phyloP scores from a whole-genome alignment of 768 basidiomycete genomes.

The Hydnum rufescens region DNA sequence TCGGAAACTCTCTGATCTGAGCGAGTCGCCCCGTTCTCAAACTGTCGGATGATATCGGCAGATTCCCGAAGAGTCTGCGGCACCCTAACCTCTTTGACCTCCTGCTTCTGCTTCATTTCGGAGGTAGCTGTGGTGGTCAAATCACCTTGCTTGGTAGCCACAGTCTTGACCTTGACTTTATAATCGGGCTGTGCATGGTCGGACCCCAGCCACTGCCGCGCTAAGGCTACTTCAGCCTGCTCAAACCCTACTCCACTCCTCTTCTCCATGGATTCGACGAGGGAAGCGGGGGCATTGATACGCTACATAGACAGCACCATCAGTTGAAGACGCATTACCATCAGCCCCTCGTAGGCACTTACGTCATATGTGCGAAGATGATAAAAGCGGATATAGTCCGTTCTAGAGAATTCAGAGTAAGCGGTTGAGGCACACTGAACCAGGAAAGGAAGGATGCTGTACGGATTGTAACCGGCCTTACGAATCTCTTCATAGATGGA shows the following conservation, averaged over 20 bases:
- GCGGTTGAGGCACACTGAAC: not conserved
- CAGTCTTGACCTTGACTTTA: not conserved
- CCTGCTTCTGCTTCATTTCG: constrained; percentile 12
- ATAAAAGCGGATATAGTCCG: constrained; percentile 78
- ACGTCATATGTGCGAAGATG: constrained; percentile 75
- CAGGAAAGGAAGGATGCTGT: constrained; percentile 15
- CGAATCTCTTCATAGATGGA: constrained; percentile 74
- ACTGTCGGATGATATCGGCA: constrained; percentile 39
- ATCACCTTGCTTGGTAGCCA: not conserved
- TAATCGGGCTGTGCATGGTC: constrained; percentile 13
- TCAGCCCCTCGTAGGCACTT: constrained; percentile 3
- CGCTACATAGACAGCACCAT: not conserved
- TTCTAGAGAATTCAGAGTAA: constrained; percentile 20
- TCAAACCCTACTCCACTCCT: constrained; percentile 62
- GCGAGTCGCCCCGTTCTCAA: constrained; percentile 42
- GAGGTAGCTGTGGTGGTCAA: too few relatives aligned
- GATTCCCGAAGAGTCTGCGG: constrained; percentile 54
- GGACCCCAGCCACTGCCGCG: constrained; percentile 45
- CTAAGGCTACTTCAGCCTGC: constrained; percentile 71
- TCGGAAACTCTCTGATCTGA: constrained; percentile 48
- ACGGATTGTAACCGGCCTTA: constrained; percentile 64
- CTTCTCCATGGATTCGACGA: constrained; percentile 20
- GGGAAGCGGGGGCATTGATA: constrained; percentile 6
- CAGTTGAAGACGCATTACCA: not conserved
- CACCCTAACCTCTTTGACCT: constrained; percentile 43